Evolutionary conservation across 345 rosid genomes (phyloP).

Genomic region (Laguncularia racemosa): DNA sequence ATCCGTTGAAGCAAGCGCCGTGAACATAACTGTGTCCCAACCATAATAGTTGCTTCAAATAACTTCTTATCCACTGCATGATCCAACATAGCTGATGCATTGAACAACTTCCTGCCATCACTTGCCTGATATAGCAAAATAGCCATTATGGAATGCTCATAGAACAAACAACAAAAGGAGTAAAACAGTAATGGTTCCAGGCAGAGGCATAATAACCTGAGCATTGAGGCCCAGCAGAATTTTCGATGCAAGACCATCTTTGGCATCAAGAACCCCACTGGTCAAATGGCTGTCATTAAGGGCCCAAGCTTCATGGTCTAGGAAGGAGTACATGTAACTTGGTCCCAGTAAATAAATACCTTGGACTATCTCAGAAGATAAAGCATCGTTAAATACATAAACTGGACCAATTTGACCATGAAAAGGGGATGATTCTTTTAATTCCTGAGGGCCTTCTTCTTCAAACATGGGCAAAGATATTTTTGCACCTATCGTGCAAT

Average conservation of each 20-base stretch:
- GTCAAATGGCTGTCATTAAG: constrained; percentile 47
- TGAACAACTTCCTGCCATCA: constrained; percentile 73
- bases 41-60: constrained; percentile 74
- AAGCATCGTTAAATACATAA: constrained; percentile 74
- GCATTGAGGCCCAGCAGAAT: constrained; percentile 88
- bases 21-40: constrained; percentile 83
- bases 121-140: constrained; percentile 66
- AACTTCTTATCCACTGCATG: constrained; percentile 50
- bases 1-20: constrained; percentile 88
- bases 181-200: not conserved
- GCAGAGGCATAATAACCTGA: constrained; percentile 44
- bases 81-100: constrained; percentile 68
- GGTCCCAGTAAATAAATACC: constrained; percentile 78
- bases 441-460: constrained; percentile 44
- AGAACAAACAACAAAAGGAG: constrained; percentile 6
- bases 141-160: constrained; percentile 5
- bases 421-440: constrained; percentile 50
- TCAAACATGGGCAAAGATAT: constrained; percentile 39
- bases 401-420: constrained; percentile 94
- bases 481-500: constrained; percentile 73
- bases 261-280: constrained; percentile 79
- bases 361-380: constrained; percentile 80
- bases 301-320: constrained; percentile 64
- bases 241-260: constrained; percentile 91
- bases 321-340: constrained; percentile 94